Percentiles rank a stretch among this genome's conserved stretches.
Conservation (phyloP, 345 rosid species). For the Gossypium raimondii region DNA sequence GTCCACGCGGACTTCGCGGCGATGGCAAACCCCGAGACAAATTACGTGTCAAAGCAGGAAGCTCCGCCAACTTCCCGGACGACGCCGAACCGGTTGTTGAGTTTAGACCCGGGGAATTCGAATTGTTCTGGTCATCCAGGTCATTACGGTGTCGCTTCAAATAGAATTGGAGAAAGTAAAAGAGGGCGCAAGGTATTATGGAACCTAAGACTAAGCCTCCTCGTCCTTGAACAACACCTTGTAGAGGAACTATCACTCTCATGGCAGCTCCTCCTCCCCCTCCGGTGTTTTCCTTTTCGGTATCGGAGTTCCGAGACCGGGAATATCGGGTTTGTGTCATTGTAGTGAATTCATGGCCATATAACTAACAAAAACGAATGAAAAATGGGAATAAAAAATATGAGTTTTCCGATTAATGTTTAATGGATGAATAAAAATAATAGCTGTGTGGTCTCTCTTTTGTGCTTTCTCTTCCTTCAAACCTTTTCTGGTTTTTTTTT, state of each 20-base stretch:
- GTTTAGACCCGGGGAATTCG: slow-evolving; percentile 18
- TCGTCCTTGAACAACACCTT: slow-evolving; percentile 88
- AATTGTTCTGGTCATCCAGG: slow-evolving; percentile 31
- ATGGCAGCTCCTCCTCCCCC: slow-evolving; percentile 65
- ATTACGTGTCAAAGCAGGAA: slow-evolving; percentile 47
- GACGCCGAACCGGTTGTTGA: slow-evolving; percentile 40
- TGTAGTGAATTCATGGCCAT: slow-evolving; percentile 26
- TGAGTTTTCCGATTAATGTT: slow-evolving; percentile 11
- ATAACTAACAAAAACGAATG: neutral
- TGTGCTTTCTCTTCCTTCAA: neutral
- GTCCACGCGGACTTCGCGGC: slow-evolving; percentile 58
- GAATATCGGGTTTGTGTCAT: slow-evolving; percentile 57
- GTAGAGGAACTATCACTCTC: slow-evolving; percentile 91
- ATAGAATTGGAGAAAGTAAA: slow-evolving; percentile 86
- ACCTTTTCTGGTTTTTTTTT: slow-evolving; percentile 10
- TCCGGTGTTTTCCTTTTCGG: slow-evolving; percentile 29
- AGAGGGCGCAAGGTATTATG: slow-evolving; percentile 87
- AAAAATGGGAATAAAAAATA: neutral
- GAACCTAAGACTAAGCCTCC: slow-evolving; percentile 90
- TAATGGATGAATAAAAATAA: neutral
- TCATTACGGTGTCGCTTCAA: slow-evolving; percentile 58
- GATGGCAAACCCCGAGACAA: slow-evolving; percentile 60
- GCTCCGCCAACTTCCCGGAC: slow-evolving; percentile 50
- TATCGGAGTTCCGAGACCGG: slow-evolving; percentile 36
- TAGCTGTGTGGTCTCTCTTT: neutral